Percentiles rank a stretch among this genome's conserved stretches.
Evolutionary conservation across 1,284 basidiomycete species (phyloP).

Genomic region (Sporisorium reilianum): DNA sequence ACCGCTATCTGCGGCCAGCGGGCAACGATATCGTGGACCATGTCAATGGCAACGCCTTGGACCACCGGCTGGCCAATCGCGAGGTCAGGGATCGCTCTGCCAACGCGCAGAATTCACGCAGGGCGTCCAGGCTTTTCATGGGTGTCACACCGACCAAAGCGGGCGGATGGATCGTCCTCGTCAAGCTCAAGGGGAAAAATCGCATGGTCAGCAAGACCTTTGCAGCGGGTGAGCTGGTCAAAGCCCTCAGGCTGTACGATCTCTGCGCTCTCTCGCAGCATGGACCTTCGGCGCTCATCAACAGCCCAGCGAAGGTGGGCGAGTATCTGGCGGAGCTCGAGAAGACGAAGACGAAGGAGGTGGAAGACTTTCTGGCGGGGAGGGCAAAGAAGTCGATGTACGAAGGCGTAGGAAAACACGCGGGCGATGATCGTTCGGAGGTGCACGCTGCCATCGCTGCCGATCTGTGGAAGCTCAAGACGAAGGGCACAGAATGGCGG

Average conservation of each 20-base stretch:
- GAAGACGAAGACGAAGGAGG: not conserved
- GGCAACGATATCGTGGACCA: not conserved
- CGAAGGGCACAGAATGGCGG: not conserved
- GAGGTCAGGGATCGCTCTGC: not conserved
- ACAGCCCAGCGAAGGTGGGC: not conserved
- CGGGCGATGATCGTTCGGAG: not conserved
- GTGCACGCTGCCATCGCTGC: not conserved
- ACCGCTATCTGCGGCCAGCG: no score
- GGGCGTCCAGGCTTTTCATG: not conserved
- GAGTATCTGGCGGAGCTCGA: not conserved
- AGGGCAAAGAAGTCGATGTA: not conserved
- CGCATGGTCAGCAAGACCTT: not conserved
- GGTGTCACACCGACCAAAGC: not conserved
- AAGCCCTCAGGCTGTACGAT: constrained; percentile 1
- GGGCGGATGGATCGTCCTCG: not conserved
- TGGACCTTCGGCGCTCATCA: not conserved
- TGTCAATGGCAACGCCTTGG: not conserved
- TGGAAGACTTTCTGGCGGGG: not conserved
- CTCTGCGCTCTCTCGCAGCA: not conserved
- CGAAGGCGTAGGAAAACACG: not conserved
- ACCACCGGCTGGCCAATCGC: not conserved
- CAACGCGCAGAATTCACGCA: not conserved
- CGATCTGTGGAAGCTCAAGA: not conserved
- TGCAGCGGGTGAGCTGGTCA: not conserved
- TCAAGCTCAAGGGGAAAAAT: not conserved